phyloP scores from a whole-genome alignment of 345 rosid genomes.

The Populus tremula region DNA sequence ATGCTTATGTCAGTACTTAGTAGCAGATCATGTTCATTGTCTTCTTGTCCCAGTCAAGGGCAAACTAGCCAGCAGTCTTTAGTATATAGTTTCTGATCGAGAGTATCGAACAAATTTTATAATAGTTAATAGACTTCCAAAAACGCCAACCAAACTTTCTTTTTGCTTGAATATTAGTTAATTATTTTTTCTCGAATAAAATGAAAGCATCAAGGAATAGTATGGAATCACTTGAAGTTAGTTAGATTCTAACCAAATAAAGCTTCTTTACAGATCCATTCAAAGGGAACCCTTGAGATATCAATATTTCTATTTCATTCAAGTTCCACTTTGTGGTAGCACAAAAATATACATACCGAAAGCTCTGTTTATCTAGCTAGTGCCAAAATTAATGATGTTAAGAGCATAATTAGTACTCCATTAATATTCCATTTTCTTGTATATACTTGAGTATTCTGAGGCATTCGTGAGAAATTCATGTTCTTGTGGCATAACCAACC shows the following conservation, averaged over 20 bases:
- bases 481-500: too few species aligned
- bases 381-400: neutral
- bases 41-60: conserved; percentile 2
- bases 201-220: neutral
- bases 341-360: too few species aligned
- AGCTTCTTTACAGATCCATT: neutral
- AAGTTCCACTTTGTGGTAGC: neutral
- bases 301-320: neutral
- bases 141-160: neutral
- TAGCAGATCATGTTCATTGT: conserved; percentile 2
- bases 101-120: neutral
- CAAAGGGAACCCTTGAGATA: neutral
- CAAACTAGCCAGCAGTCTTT: neutral
- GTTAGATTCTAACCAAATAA: neutral
- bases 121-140: neutral
- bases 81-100: neutral
- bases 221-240: neutral
- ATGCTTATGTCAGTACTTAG: conserved; percentile 3
- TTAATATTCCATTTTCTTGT: too few species aligned
- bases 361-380: neutral
- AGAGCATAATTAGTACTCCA: neutral
- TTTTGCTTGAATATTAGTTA: too few species aligned
- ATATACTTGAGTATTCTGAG: too few species aligned
- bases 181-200: too few species aligned
- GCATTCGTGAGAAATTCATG: too few species aligned